phyloP scores from a whole-genome alignment of 306 rosid genomes.

The Rosa multiflora region DNA sequence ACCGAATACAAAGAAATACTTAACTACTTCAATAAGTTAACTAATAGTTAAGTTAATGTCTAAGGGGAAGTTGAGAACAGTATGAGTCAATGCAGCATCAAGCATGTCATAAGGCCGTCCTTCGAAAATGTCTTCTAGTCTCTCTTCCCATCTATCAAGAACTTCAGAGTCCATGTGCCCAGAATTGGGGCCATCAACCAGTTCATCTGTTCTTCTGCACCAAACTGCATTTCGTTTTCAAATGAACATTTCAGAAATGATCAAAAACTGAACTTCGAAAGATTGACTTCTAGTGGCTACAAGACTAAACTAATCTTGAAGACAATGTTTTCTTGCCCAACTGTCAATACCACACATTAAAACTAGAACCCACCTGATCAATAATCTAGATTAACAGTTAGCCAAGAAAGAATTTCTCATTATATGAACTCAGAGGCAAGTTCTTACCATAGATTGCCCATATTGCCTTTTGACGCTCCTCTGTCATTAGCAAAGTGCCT shows the following conservation, averaged over 20 bases:
- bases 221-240: slow-evolving; percentile 48
- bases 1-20: no score
- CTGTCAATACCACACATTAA: background rate
- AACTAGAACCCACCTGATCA: background rate
- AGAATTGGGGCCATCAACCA: slow-evolving; percentile 87
- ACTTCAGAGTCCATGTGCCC: slow-evolving; percentile 58
- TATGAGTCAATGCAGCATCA: slow-evolving; percentile 73
- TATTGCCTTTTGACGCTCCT: slow-evolving; percentile 76
- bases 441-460: slow-evolving; percentile 88
- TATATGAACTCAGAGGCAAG: background rate
- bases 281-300: background rate
- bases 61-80: slow-evolving; percentile 59
- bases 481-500: slow-evolving; percentile 83
- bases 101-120: slow-evolving; percentile 80
- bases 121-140: slow-evolving; percentile 63
- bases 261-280: background rate
- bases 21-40: no score
- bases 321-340: background rate
- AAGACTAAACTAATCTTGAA: background rate
- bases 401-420: background rate
- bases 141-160: slow-evolving; percentile 90
- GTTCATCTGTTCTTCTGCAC: slow-evolving; percentile 93
- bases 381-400: background rate
- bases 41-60: slow-evolving; percentile 42
- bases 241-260: background rate